phyloP scores from a whole-genome alignment of 2,329 filamentous ascomycete species.

The Rhynchosporium secalis region DNA sequence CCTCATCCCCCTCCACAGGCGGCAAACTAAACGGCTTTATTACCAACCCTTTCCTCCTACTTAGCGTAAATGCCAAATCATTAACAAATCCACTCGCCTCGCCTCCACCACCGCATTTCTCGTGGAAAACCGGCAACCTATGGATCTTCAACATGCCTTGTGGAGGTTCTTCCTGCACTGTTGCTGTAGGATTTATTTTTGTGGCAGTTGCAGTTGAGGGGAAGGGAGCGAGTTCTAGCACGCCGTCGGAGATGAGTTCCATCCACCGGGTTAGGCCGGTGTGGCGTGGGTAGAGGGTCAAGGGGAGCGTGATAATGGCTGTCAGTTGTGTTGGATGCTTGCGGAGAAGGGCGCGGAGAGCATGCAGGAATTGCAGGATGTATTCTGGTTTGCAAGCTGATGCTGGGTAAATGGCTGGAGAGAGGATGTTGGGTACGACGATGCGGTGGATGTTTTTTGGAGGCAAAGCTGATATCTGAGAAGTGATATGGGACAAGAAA shows the following conservation, averaged over 20 bases:
- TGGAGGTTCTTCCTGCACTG: constrained; percentile 67
- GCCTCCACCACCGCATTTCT: constrained; percentile 79
- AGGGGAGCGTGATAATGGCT: constrained; percentile 73
- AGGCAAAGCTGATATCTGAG: constrained; percentile 57
- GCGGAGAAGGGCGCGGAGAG: constrained; percentile 72
- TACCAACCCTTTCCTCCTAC: constrained; percentile 73
- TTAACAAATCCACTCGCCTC: constrained; percentile 70
- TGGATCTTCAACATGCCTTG: constrained; percentile 87
- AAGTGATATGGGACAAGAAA: constrained; percentile 61
- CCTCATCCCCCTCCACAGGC: constrained; percentile 73
- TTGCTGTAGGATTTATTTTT: constrained; percentile 51
- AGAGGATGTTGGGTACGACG: constrained; percentile 80
- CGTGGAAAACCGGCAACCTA: constrained; percentile 79
- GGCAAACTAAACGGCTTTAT: constrained; percentile 89
- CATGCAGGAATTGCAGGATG: constrained; percentile 79
- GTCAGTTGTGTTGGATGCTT: constrained; percentile 65
- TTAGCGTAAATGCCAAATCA: constrained; percentile 88
- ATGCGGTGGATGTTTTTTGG: constrained; percentile 70
- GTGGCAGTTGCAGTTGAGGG: constrained; percentile 50
- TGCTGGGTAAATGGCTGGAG: constrained; percentile 79
- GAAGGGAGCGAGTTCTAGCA: constrained; percentile 80
- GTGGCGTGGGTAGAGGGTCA: constrained; percentile 74
- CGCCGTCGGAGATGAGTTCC: constrained; percentile 80
- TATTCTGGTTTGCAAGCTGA: constrained; percentile 68
- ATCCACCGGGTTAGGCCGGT: constrained; percentile 81